A percentile compares a stretch with the other conserved stretches of the same genome.
Evolutionary conservation across 495 filamentous ascomycete genomes (phyloP).

Genomic region (Cetradonia linearis): DNA sequence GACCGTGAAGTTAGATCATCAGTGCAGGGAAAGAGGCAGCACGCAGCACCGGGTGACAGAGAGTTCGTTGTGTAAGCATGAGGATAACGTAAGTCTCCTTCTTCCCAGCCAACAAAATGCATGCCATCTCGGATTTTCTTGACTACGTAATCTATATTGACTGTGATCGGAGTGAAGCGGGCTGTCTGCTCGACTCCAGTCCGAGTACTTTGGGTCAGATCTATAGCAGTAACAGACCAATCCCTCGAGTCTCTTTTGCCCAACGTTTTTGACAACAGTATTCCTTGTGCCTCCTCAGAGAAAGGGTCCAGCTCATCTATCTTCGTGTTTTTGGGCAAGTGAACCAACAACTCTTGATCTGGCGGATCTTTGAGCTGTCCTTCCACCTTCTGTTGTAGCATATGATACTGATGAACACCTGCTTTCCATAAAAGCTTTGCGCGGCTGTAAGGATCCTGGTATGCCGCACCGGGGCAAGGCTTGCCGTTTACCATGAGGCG

Average conservation of each 20-base stretch:
- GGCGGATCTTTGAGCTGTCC: slow-evolving; percentile 47
- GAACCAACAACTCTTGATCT: slow-evolving; percentile 51
- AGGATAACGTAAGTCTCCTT: slow-evolving; percentile 70
- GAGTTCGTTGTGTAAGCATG: slow-evolving; percentile 84
- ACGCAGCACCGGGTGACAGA: slow-evolving; percentile 64
- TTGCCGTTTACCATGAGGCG: slow-evolving; percentile 61
- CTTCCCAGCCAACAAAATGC: slow-evolving; percentile 77
- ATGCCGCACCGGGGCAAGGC: slow-evolving; percentile 42
- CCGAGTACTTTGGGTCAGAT: slow-evolving; percentile 27
- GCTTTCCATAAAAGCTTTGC: slow-evolving; percentile 52
- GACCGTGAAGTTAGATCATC: slow-evolving; percentile 71
- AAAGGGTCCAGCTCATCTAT: slow-evolving; percentile 54
- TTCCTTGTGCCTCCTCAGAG: slow-evolving; percentile 43
- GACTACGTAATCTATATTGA: slow-evolving; percentile 64
- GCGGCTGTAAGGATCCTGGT: slow-evolving; percentile 62
- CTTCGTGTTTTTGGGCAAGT: slow-evolving; percentile 52
- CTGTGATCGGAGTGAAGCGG: slow-evolving; percentile 46
- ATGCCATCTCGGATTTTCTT: slow-evolving; percentile 71
- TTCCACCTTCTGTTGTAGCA: slow-evolving; percentile 56
- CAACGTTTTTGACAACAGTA: slow-evolving; percentile 20
- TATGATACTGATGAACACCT: slow-evolving; percentile 66
- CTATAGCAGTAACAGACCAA: slow-evolving; percentile 19
- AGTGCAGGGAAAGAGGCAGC: slow-evolving; percentile 81
- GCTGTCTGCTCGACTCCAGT: slow-evolving; percentile 30
- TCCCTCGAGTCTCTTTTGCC: slow-evolving; percentile 28